Base-by-base conservation (phyloP, 371 early-diverging fungal genomes). In the Rhizopus sp. region DNA sequence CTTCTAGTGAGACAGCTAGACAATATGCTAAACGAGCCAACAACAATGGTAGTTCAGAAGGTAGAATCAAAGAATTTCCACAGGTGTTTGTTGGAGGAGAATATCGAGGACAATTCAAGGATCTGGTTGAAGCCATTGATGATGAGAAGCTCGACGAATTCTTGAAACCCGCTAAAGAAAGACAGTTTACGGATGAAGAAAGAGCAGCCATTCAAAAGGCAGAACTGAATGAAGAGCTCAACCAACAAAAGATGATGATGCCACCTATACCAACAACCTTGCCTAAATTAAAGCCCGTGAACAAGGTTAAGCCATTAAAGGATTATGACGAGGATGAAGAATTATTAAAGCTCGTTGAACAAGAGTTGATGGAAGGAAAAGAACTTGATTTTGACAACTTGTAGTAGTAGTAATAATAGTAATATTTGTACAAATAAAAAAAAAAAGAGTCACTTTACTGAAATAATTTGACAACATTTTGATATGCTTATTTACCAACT, bases 301-400 rank as follows among this genome's bases (percentile, higher is more conserved):
- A 38, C 23, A 68, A 63, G 31, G 69, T 72, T 4, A 46, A 60
- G 32, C 66, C 69, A 15, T 50, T 72, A n/a, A 69, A 66, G 23
- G 75, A 71, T 16, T 59, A 55, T 23, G 68, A 69, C 46, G 75
- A 74, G 57, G 78, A 77, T 58, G 78, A 77, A 53, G 78, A 74
- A 41, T 47, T 77, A 29, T 62, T 77, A 5, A 59, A 60, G 52
- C 62, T 60, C 23, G 48, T 77, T 32, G 78, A 74, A 47, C 44
- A 64, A 34, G 78, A 77, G 16, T 37, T 77, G 12, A 64, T 53
- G 30, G 59, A 64, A 39, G 78, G 75, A 38, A 74, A 67, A 35
- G 23, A 45, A 16, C 37, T 59, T 8, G 63, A 65, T 50, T 50
- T 72, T 42, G 69, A 64, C 40, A 60, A 65, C 38, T 53, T 72